Base-by-base conservation (phyloP, 176 grass and related monocot genomes). In the Hordeum vulgare region DNA sequence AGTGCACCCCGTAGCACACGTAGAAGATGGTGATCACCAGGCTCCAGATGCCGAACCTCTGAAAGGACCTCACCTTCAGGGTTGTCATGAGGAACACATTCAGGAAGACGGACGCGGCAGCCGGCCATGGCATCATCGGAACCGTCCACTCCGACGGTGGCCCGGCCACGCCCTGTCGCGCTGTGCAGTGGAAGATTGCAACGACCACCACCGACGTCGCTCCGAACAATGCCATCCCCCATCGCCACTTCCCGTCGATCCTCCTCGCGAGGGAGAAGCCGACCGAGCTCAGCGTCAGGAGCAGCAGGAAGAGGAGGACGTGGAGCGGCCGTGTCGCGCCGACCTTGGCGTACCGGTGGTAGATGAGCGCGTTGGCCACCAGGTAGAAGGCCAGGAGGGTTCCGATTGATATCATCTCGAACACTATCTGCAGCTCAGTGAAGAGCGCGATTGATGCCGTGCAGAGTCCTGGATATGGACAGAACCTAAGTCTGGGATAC, bases 71-170 rank as follows among this genome's bases (percentile, higher is more conserved):
- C 39, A 79, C 29, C n/a, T 90, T 90, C 45, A 98, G 89, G 3
- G 89, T 88, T 75, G 93, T 88, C 72, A 98, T 89, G 77, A 98
- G 71, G 87, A 98, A 95, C 45, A 98, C 74, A 35, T 98, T 98
- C 42, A 98, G 84, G 62, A 96, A 94, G 78, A 96, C 87, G 4
- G 96, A 98, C 58, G 89, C 57, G 26, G 96, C 93, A 29, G 93
- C 93, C n/a, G 94, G 81, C 93, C 96, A 98, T n/a, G 96, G 96
- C 96, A 98, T 98, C 58, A 90, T 12, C 42, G 96, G 96, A 7
- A 98, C 96, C 0, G 83, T 88, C 96, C 96, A 95, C 71, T 78
- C 88, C 11, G 45, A 33, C 0, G 42, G 20, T 36, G 87, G 77
- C 66, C 66, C 83, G 0, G 96, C 63, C 51, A 77, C 31, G 29